Evolutionary conservation across 1,139 yeast genomes (phyloP).

Genomic region (Kluyveromyces sp.): DNA sequence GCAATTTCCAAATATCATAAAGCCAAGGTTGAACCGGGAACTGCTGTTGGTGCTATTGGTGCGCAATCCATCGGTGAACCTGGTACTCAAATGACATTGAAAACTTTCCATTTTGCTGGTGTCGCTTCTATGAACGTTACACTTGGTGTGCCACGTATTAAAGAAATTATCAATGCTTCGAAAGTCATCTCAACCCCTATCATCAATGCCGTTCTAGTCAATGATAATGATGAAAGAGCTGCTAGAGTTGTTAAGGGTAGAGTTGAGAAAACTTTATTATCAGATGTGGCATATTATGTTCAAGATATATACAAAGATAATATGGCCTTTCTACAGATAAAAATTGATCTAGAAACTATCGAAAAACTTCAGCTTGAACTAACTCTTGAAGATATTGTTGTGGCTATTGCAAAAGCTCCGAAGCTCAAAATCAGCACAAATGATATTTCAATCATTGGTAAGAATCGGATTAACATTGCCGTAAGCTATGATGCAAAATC

Average conservation of each 20-base stretch:
- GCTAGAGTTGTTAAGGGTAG: constrained; percentile 98
- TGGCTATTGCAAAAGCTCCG: constrained; percentile 77
- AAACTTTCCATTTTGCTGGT: constrained; percentile 99
- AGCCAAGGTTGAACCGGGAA: constrained; percentile 97
- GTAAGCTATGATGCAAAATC: constrained; percentile 44
- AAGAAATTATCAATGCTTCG: constrained; percentile 96
- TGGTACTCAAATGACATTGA: constrained; percentile 97
- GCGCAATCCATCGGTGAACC: constrained; percentile 99
- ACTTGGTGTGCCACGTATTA: constrained; percentile 97
- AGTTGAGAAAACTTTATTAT: constrained; percentile 81
- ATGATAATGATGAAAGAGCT: constrained; percentile 91
- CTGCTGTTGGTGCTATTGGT: constrained; percentile 99
- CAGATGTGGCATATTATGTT: constrained; percentile 80
- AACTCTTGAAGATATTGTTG: constrained; percentile 75
- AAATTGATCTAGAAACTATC: constrained; percentile 76
- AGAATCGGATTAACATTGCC: constrained; percentile 65
- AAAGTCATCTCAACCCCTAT: constrained; percentile 94
- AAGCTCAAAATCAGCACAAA: constrained; percentile 73
- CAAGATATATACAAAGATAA: constrained; percentile 89
- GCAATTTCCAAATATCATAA: constrained; percentile 77
- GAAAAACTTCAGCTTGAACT: constrained; percentile 86
- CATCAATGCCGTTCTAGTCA: constrained; percentile 87
- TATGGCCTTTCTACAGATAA: constrained; percentile 71
- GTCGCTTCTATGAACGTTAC: constrained; percentile 99
- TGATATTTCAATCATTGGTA: constrained; percentile 65